Percentiles rank a stretch among this genome's conserved stretches.
Conservation (phyloP, 257 asterid species). For the Schizonepeta tenuifolia region DNA sequence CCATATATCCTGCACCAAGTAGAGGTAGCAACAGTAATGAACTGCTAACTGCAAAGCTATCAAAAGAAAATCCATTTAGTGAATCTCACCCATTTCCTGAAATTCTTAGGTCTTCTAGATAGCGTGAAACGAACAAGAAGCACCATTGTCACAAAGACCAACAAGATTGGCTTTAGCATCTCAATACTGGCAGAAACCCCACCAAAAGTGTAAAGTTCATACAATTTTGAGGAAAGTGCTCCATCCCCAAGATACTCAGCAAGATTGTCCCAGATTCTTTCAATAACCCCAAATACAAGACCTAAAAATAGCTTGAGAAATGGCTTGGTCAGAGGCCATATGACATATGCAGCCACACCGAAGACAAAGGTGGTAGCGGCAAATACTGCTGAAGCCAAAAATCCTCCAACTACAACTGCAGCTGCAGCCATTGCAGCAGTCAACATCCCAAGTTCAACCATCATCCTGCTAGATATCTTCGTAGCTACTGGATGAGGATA, state of each 20-base stretch:
- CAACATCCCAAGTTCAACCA: slow-evolving; percentile 86
- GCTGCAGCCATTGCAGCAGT: slow-evolving; percentile 86
- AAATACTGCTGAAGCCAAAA: slow-evolving; percentile 90
- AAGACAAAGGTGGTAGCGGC: slow-evolving; percentile 74
- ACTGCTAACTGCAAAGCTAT: slow-evolving; percentile 24
- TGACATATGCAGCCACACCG: slow-evolving; percentile 59
- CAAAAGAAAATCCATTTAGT: slow-evolving; percentile 33
- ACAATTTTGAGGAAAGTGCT: slow-evolving; percentile 62
- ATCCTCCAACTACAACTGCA: slow-evolving; percentile 79
- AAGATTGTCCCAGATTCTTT: slow-evolving; percentile 69
- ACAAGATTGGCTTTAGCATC: slow-evolving; percentile 72
- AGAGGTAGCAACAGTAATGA: slow-evolving; percentile 30
- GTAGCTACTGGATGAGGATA: slow-evolving; percentile 91
- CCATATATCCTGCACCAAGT: slow-evolving; percentile 89
- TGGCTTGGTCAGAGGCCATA: slow-evolving; percentile 90
- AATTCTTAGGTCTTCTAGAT: slow-evolving; percentile 94
- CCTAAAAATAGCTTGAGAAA: slow-evolving; percentile 69
- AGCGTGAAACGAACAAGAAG: slow-evolving; percentile 91
- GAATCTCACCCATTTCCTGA: slow-evolving; percentile 85
- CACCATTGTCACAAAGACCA: slow-evolving; percentile 82
- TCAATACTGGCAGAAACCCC: slow-evolving; percentile 81
- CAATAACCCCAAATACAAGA: slow-evolving; percentile 59
- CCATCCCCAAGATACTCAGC: slow-evolving; percentile 72
- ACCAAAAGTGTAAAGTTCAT: slow-evolving; percentile 70
- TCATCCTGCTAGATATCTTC: slow-evolving; percentile 85